These are phyloP conservation scores for Candida adriatica DNA, from an alignment of 805 yeast genomes.

Conservation along the genomic window DNA sequence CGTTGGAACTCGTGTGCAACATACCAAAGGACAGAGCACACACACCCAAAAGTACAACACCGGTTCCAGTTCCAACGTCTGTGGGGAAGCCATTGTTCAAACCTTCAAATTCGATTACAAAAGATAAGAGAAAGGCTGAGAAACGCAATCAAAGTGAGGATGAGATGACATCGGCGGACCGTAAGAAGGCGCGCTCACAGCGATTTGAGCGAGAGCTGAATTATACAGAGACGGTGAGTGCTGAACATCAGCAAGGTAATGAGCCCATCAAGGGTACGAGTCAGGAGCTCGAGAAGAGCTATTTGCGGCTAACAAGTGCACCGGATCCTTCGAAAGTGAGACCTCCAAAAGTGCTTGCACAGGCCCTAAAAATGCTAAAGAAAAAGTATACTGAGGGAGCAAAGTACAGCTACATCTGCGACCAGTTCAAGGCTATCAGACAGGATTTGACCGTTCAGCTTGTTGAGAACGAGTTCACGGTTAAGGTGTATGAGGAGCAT, in stretches of 20 bases:
- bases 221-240: constrained; percentile 9
- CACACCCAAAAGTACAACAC: constrained; percentile 1
- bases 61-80: no score
- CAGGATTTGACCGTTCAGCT: constrained; percentile 93
- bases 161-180: constrained; percentile 19
- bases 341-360: constrained; percentile 55
- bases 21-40: constrained; percentile 3
- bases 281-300: constrained; percentile 63
- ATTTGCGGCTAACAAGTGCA: constrained; percentile 80
- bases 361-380: constrained; percentile 48
- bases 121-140: no score
- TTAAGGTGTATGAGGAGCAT: constrained; percentile 76
- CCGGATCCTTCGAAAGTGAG: constrained; percentile 83
- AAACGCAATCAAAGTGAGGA: constrained; percentile 8
- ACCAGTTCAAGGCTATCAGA: constrained; percentile 85
- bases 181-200: constrained; percentile 29
- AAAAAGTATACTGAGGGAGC: constrained; percentile 42
- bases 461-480: constrained; percentile 69
- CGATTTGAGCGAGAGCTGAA: constrained; percentile 26
- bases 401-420: constrained; percentile 71
- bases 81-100: no score
- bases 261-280: constrained; percentile 55
- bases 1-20: constrained; percentile 14
- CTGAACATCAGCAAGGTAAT: constrained; percentile 22
- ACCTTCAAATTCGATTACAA: no score